Percentiles rank a stretch among this genome's conserved stretches.
Conservation (phyloP, 2,329 filamentous ascomycete species). For the Phaeophleospora eucalypticola region DNA sequence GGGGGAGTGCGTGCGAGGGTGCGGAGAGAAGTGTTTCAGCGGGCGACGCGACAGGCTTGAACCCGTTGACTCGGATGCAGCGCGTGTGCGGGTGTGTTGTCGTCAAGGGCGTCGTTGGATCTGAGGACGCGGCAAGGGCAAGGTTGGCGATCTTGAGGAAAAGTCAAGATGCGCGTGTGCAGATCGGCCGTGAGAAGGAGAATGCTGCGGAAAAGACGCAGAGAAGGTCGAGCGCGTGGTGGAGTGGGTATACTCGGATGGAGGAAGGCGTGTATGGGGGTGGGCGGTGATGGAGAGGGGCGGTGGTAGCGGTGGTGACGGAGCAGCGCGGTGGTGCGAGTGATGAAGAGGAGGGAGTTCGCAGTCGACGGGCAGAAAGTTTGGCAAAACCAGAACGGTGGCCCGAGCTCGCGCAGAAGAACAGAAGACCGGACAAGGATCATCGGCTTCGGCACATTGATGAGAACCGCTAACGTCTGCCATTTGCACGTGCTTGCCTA, state of each 20-base stretch:
- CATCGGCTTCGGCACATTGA: neutral
- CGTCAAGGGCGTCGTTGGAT: neutral
- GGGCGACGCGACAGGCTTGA: neutral
- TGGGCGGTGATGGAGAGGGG: neutral
- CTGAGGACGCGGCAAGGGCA: neutral
- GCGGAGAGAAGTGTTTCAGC: too few species aligned
- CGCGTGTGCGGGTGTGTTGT: slow-evolving; percentile 1
- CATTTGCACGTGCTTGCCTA: neutral
- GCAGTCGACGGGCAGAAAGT: too few species aligned
- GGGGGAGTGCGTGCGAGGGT: neutral
- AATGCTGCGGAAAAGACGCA: neutral
- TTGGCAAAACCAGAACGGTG: too few species aligned
- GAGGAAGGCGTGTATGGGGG: neutral
- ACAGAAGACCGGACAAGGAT: neutral
- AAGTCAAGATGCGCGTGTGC: neutral
- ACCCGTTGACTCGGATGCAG: slow-evolving; percentile 1
- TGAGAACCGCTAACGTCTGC: neutral
- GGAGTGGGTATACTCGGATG: neutral
- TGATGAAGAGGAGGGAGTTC: too few species aligned
- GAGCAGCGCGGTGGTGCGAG: too few species aligned
- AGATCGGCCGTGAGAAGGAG: neutral
- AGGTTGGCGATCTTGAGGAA: slow-evolving; percentile 1
- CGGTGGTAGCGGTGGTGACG: too few species aligned
- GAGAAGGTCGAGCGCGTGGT: neutral
- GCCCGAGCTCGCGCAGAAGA: too few species aligned